These are phyloP conservation scores for Quercus cerris DNA, from an alignment of 306 rosid species.

Conservation along the genomic window DNA sequence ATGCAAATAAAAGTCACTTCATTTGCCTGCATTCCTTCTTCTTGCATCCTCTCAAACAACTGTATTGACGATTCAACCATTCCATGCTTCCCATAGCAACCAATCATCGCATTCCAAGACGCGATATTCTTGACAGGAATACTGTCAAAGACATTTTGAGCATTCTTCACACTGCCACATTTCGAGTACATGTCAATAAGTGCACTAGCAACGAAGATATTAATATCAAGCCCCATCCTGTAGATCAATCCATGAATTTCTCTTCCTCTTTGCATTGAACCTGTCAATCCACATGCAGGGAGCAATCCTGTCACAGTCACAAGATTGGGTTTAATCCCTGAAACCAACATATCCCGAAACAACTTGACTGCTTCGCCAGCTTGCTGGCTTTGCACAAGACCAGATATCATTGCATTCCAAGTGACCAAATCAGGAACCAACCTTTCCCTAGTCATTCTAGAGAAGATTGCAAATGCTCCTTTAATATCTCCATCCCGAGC, in stretches of 20 bases:
- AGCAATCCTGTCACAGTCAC: slow-evolving; percentile 57
- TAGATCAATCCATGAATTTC: slow-evolving; percentile 57
- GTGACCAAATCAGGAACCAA: slow-evolving; percentile 51
- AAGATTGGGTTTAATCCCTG: slow-evolving; percentile 42
- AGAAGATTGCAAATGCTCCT: slow-evolving; percentile 27
- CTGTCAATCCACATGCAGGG: slow-evolving; percentile 53
- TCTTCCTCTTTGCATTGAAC: slow-evolving; percentile 44
- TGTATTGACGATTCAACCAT: slow-evolving; percentile 46
- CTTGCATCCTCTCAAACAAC: slow-evolving; percentile 42
- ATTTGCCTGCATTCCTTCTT: slow-evolving; percentile 44
- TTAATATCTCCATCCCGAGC: slow-evolving; percentile 47
- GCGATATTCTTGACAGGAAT: slow-evolving; percentile 38
- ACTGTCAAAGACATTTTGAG: slow-evolving; percentile 42
- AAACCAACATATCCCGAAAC: slow-evolving; percentile 43
- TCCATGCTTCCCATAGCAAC: slow-evolving; percentile 69
- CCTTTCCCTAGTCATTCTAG: slow-evolving; percentile 51
- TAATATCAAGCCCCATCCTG: slow-evolving; percentile 45
- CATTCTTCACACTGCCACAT: slow-evolving; percentile 45
- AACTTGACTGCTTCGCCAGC: slow-evolving; percentile 33
- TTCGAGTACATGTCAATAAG: slow-evolving; percentile 67
- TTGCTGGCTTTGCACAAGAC: slow-evolving; percentile 42
- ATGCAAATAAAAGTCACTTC: slow-evolving; percentile 56
- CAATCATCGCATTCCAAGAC: slow-evolving; percentile 68
- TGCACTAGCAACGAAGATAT: slow-evolving; percentile 53
- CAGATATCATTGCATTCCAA: slow-evolving; percentile 63